phyloP scores from a whole-genome alignment of 106 monocot species.

The Platanthera zijinensis region DNA sequence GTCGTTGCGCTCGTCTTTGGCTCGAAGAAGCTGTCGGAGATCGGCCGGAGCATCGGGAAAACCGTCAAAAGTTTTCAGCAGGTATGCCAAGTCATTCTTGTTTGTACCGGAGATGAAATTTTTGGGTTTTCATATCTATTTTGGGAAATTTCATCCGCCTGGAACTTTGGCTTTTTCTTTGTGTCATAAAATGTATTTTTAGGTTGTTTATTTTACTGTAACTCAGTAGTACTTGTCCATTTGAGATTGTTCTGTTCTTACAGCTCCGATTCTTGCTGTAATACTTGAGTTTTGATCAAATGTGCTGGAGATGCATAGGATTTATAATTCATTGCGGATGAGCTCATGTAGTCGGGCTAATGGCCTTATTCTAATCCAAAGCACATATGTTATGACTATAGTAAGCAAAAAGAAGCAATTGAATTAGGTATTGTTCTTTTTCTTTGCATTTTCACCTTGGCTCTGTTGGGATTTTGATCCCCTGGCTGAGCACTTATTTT shows the following conservation, averaged over 20 bases:
- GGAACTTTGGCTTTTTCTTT: background rate
- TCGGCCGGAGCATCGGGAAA: conserved; percentile 83
- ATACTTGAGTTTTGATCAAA: too few species aligned
- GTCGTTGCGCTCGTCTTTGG: conserved; percentile 88
- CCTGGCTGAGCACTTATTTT: too few species aligned
- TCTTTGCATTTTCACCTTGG: too few species aligned
- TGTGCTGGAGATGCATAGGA: too few species aligned
- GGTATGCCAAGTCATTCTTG: conserved; percentile 20
- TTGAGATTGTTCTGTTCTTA: too few species aligned
- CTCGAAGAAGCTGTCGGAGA: conserved; percentile 84
- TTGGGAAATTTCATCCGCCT: background rate
- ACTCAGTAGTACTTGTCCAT: too few species aligned
- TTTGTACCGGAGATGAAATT: background rate
- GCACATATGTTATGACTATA: background rate
- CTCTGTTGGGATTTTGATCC: too few species aligned
- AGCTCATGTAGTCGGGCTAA: background rate
- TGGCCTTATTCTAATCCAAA: background rate
- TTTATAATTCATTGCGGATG: too few species aligned
- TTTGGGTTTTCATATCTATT: background rate
- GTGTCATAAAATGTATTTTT: background rate
- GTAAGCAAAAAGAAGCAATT: background rate
- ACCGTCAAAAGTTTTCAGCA: conserved; percentile 95
- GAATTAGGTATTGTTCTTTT: background rate
- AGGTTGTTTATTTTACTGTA: too few species aligned
- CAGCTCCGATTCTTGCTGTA: too few species aligned